phyloP scores from a whole-genome alignment of 2,329 filamentous ascomycete species.

The Elsinoe arachidis region DNA sequence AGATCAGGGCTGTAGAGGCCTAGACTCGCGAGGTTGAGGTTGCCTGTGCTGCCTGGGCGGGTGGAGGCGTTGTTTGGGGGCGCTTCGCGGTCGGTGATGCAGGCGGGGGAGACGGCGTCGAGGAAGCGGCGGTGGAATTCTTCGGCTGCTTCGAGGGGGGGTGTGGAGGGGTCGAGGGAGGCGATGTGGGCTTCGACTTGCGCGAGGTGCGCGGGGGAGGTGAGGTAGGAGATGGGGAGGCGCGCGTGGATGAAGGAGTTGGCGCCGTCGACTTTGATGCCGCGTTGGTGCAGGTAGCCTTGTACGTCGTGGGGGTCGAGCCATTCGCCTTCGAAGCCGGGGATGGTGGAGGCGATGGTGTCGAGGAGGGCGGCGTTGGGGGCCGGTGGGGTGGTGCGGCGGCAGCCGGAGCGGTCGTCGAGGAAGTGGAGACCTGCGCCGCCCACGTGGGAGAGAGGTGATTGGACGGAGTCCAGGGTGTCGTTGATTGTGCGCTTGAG shows the following conservation, averaged over 20 bases:
- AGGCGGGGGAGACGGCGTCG: not conserved
- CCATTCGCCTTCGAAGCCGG: slow-evolving; percentile 64
- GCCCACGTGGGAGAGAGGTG: slow-evolving; percentile 58
- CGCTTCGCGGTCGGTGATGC: not conserved
- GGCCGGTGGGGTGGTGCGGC: not conserved
- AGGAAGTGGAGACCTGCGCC: slow-evolving; percentile 59
- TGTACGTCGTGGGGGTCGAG: slow-evolving; percentile 72
- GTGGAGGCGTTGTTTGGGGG: not conserved
- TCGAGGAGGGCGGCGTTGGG: slow-evolving; percentile 22
- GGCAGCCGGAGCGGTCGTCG: slow-evolving; percentile 3
- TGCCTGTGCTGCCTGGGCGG: not conserved
- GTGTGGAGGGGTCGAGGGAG: slow-evolving; percentile 1
- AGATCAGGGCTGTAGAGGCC: slow-evolving; percentile 9
- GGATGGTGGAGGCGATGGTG: slow-evolving; percentile 39
- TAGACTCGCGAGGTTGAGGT: slow-evolving; percentile 6
- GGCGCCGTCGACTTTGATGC: slow-evolving; percentile 53
- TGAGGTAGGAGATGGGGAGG: slow-evolving; percentile 32
- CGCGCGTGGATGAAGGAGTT: slow-evolving; percentile 54
- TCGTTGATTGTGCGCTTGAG: slow-evolving; percentile 32
- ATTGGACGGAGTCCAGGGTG: slow-evolving; percentile 39
- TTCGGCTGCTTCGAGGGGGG: slow-evolving; percentile 14
- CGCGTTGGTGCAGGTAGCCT: slow-evolving; percentile 57
- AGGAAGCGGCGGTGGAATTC: slow-evolving; percentile 15
- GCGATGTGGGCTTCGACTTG: slow-evolving; percentile 1
- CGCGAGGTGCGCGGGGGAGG: not conserved